A percentile compares a stretch with the other conserved stretches of the same genome.
phyloP scores from a whole-genome alignment of 2,329 filamentous ascomycete species.

The Cladosporium sp. region DNA sequence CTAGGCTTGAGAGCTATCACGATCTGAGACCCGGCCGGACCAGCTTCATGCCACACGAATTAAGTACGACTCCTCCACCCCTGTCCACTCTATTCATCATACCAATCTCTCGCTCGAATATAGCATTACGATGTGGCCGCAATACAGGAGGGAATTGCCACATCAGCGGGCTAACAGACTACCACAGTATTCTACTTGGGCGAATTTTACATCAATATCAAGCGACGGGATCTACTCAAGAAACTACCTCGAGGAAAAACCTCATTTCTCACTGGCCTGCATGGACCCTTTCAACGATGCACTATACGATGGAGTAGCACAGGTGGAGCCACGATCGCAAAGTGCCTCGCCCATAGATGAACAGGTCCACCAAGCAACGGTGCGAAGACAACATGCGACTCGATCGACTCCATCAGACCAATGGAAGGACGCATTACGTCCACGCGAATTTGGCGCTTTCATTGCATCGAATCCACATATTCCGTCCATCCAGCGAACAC shows the following conservation, averaged over 20 bases:
- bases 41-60: neutral
- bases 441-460: slow-evolving; percentile 3
- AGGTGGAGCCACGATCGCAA: neutral
- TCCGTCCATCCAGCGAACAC: slow-evolving; percentile 8
- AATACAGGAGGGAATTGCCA: neutral
- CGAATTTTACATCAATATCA: neutral
- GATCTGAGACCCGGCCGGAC: neutral
- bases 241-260: neutral
- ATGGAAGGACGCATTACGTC: slow-evolving; percentile 18
- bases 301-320: neutral
- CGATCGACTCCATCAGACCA: slow-evolving; percentile 20
- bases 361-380: neutral
- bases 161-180: neutral
- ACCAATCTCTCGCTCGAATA: neutral
- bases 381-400: slow-evolving; percentile 7
- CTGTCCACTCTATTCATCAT: neutral
- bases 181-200: neutral
- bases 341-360: neutral
- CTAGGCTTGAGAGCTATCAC: slow-evolving; percentile 2
- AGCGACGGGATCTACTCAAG: neutral
- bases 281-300: neutral
- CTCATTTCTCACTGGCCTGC: neutral
- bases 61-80: slow-evolving; percentile 1
- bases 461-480: slow-evolving; percentile 8
- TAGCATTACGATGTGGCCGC: neutral